These are phyloP conservation scores for Hemerocallis citrina DNA, from an alignment of 106 monocot species.

Conservation along the genomic window DNA sequence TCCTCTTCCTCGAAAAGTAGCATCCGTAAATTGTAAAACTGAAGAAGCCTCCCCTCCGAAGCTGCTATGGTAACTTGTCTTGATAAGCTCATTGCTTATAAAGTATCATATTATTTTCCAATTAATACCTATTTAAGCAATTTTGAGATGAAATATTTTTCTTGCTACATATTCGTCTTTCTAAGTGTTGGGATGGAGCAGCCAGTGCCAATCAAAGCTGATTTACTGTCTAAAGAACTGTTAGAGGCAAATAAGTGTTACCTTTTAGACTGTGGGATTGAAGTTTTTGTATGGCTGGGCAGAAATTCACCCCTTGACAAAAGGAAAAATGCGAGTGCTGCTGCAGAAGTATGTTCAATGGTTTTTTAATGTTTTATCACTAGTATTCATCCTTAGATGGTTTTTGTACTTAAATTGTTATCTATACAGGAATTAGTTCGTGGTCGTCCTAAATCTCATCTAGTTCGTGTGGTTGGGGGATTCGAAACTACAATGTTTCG, in stretches of 20 bases:
- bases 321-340: slow-evolving; percentile 35
- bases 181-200: slow-evolving; percentile 24
- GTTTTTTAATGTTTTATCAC: neutral
- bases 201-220: slow-evolving; percentile 17
- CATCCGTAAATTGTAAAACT: slow-evolving; percentile 28
- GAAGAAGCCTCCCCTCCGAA: slow-evolving; percentile 31
- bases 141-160: neutral
- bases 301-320: slow-evolving; percentile 32
- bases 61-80: slow-evolving; percentile 52
- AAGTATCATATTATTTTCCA: slow-evolving; percentile 1
- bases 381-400: neutral
- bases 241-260: slow-evolving; percentile 48
- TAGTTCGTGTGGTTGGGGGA: slow-evolving; percentile 69
- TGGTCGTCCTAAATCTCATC: slow-evolving; percentile 36
- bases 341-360: slow-evolving; percentile 30
- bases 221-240: slow-evolving; percentile 30
- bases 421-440: slow-evolving; percentile 41
- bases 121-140: neutral
- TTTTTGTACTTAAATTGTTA: neutral
- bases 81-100: neutral
- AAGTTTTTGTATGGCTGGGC: slow-evolving; percentile 54
- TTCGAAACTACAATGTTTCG: slow-evolving; percentile 65
- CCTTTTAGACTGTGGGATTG: slow-evolving; percentile 36
- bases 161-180: neutral
- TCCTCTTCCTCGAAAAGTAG: slow-evolving; percentile 72